Base-by-base conservation (phyloP, 306 rosid species). In the Pterocarpus santalinus region DNA sequence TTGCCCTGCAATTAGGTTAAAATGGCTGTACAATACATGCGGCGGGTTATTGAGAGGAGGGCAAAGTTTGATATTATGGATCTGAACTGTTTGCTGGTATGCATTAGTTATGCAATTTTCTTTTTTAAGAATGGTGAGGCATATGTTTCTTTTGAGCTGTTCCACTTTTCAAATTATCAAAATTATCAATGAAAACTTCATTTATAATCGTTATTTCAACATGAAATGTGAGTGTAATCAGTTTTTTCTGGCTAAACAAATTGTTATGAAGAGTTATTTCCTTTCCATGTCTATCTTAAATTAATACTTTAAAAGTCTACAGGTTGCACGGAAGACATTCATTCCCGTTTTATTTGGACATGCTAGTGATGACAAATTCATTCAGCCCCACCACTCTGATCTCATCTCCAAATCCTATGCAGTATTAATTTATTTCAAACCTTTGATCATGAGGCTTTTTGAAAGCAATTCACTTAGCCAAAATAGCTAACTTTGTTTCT, bases 21-120 rank as follows among this genome's bases (percentile, higher is more conserved):
- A 89, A 89, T 95, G 92, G 99, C 97, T 22, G 96, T 95, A 38
- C 99, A 93, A 65, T 93, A 95, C 88, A 95, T 95, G 99, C 88
- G 98, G 22, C 87, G 97, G 84, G 88, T 93, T 55, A 95, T 95
- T 79, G 97, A 89, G 85, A 95, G 87, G 96, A 93, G 87, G 91
- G 99, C 97, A 12, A 91, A 91, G 86, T 95, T 95, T 80, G 98
- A 95, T 85, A 93, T 93, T 44, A 93, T 91, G 99, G 88, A 89
- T 82, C 94, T 93, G 77, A 93, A 95, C 82, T 93, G 97, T 92
- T 84, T 91, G 85, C 92, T 86, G 98, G 99, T 95, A 85, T 81
- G 94, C 79, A 76, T 63, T 60, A 67, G 51, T 69, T 83, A n/a
- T 61, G 61, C 30, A 58, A 35, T 39, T 66, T 63, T 81, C 28